Conservation (phyloP, 108 stramenopile species). For the Fragilariopsis cylindrus region DNA sequence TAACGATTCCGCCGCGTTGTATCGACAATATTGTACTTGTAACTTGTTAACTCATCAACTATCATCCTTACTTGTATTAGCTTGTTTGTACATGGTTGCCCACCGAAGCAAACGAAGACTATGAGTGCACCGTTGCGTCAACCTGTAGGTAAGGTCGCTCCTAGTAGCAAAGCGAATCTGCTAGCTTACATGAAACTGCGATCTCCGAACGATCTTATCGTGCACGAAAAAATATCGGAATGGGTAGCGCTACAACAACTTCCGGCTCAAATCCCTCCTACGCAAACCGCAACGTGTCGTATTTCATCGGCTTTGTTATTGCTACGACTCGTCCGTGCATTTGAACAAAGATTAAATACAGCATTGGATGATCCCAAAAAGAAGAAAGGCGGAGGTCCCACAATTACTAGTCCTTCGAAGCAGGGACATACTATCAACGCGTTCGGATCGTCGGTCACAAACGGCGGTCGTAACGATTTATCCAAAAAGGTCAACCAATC, state of each 20-base stretch:
- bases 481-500: not conserved
- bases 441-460: not conserved
- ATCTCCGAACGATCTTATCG: not conserved
- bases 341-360: constrained; percentile 4
- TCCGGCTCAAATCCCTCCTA: not conserved
- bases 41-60: too few relatives aligned
- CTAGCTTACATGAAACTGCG: constrained; percentile 10
- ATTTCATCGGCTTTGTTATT: constrained; percentile 10
- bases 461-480: not conserved
- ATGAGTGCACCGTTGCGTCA: constrained; percentile 1
- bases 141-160: too few relatives aligned
- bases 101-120: not conserved
- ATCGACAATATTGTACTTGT: too few relatives aligned
- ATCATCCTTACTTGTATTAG: too few relatives aligned
- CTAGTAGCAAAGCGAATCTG: not conserved
- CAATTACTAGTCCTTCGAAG: not conserved
- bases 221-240: constrained; percentile 11
- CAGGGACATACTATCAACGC: not conserved
- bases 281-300: not conserved
- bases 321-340: constrained; percentile 12
- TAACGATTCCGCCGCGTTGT: too few relatives aligned
- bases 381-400: not conserved
- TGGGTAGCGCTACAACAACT: not conserved
- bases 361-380: not conserved
- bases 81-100: too few relatives aligned